A percentile compares a stretch with the other conserved stretches of the same genome.
Evolutionary conservation across 2,329 filamentous ascomycete genomes (phyloP).

Genomic region (Trichoderma sp.): DNA sequence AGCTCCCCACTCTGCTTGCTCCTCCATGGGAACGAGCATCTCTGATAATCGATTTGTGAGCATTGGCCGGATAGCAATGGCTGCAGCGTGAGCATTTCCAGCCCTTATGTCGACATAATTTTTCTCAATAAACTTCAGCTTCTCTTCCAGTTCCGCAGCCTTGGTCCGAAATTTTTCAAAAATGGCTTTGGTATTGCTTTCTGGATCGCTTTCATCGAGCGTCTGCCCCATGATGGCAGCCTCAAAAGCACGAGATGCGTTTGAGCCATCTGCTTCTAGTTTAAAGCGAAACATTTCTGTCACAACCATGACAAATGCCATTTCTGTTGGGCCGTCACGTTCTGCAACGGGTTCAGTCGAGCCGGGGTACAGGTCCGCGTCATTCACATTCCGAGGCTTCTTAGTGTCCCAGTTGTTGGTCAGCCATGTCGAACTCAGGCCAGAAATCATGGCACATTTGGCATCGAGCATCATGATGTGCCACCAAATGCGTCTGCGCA

Average conservation of each 20-base stretch:
- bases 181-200: constrained; percentile 20
- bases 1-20: constrained; percentile 51
- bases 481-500: constrained; percentile 69
- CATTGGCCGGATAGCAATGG: constrained; percentile 49
- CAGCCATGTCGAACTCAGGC: constrained; percentile 55
- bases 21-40: constrained; percentile 49
- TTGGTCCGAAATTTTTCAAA: constrained; percentile 47
- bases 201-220: constrained; percentile 33
- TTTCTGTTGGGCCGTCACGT: constrained; percentile 61
- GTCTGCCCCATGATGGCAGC: constrained; percentile 51
- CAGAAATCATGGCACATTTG: constrained; percentile 59
- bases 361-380: constrained; percentile 57
- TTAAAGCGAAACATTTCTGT: constrained; percentile 55
- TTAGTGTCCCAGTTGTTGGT: constrained; percentile 59
- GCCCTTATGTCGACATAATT: constrained; percentile 54
- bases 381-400: constrained; percentile 59
- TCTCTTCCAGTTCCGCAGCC: constrained; percentile 46
- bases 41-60: constrained; percentile 53
- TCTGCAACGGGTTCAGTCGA: constrained; percentile 54
- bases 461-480: constrained; percentile 61
- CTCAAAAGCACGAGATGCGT: constrained; percentile 51
- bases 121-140: constrained; percentile 49
- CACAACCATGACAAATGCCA: constrained; percentile 57
- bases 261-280: constrained; percentile 44
- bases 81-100: constrained; percentile 55